Conservation (phyloP, 2,329 filamentous ascomycete genomes). For the Macroventuria anomochaeta region DNA sequence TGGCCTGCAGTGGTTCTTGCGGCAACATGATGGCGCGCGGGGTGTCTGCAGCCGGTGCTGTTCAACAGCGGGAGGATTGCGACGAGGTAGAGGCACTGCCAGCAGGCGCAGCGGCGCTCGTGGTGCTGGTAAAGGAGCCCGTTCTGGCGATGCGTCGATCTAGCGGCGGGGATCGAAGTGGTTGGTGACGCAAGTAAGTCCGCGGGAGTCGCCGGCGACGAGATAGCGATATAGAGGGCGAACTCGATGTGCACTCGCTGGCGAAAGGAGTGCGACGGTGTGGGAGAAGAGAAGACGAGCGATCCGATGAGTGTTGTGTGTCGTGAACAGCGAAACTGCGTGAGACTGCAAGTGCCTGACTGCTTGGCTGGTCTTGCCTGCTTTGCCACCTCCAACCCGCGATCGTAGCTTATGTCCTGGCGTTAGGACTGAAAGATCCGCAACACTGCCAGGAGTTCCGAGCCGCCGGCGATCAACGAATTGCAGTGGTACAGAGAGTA, state of each 20-base stretch:
- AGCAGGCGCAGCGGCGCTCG: conserved; percentile 34
- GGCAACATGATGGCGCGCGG: conserved; percentile 38
- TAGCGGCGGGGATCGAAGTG: conserved; percentile 27
- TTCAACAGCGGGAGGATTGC: conserved; percentile 1
- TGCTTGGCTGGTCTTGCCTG: conserved; percentile 22
- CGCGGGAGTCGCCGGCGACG: conserved; percentile 22
- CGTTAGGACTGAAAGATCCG: conserved; percentile 12
- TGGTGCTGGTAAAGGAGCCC: conserved; percentile 18
- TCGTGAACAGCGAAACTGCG: conserved; percentile 17
- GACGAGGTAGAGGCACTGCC: conserved; percentile 15
- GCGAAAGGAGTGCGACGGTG: conserved; percentile 17
- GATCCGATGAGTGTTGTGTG: conserved; percentile 17
- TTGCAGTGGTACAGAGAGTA: neutral
- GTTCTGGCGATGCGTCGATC: conserved; percentile 15
- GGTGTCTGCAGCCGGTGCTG: conserved; percentile 8
- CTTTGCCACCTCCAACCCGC: conserved; percentile 31
- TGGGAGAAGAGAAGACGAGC: conserved; percentile 14
- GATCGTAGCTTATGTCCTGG: conserved; percentile 11
- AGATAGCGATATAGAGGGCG: conserved; percentile 15
- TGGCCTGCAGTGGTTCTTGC: conserved; percentile 36
- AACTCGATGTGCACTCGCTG: neutral
- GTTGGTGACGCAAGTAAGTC: conserved; percentile 28
- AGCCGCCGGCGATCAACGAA: conserved; percentile 10
- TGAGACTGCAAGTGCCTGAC: conserved; percentile 31
- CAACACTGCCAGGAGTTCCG: conserved; percentile 26